phyloP scores from a whole-genome alignment of 2,329 filamentous ascomycete species.

The Aureobasidium vineae region DNA sequence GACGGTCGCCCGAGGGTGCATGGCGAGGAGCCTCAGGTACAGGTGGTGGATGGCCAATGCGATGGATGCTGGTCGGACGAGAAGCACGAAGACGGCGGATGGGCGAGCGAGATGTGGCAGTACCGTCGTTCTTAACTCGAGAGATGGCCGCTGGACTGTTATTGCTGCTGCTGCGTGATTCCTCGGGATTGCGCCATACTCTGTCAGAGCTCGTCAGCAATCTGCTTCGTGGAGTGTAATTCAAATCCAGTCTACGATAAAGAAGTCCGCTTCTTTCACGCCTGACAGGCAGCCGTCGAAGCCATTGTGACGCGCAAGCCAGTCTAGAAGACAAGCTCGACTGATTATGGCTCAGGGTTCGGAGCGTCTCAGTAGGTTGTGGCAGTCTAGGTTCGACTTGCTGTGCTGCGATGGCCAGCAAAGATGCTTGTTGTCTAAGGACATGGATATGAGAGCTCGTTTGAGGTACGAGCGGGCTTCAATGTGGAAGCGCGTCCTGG shows the following conservation, averaged over 20 bases:
- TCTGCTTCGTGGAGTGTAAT: background rate
- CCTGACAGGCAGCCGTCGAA: background rate
- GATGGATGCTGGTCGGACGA: background rate
- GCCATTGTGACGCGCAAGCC: background rate
- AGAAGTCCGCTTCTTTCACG: background rate
- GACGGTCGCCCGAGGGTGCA: background rate
- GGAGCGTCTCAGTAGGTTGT: background rate
- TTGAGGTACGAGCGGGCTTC: background rate
- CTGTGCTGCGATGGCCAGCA: background rate
- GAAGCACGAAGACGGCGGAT: slow-evolving; percentile 50
- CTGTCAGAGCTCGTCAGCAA: slow-evolving; percentile 35
- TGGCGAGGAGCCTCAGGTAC: slow-evolving; percentile 15
- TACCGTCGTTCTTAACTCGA: slow-evolving; percentile 52
- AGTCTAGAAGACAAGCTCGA: background rate
- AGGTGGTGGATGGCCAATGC: slow-evolving; percentile 1
- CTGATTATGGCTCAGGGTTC: background rate
- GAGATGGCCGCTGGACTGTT: slow-evolving; percentile 52
- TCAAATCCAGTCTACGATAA: background rate
- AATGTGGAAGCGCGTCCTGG: slow-evolving; percentile 8
- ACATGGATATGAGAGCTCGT: background rate
- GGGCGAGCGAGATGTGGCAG: slow-evolving; percentile 54
- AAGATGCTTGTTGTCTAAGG: background rate
- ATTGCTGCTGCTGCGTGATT: slow-evolving; percentile 41
- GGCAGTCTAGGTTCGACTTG: background rate
- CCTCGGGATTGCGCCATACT: slow-evolving; percentile 56